Conservation (phyloP, 2,329 filamentous ascomycete genomes). For the Hymenoscyphus salicellus region DNA sequence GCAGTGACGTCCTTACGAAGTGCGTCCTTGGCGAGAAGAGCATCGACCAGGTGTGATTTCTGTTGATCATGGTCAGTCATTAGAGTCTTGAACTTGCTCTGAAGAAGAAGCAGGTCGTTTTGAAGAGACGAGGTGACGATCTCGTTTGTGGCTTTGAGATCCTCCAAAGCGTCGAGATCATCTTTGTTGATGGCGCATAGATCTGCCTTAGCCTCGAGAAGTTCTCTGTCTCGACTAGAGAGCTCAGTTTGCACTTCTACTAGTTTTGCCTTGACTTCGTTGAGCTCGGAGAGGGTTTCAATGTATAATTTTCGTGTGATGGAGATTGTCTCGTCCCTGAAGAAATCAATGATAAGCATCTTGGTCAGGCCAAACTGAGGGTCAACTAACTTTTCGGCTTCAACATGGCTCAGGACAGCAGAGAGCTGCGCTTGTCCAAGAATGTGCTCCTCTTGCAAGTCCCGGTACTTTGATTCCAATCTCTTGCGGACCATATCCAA, state of each 20-base stretch:
- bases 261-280: conserved; percentile 46
- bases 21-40: conserved; percentile 59
- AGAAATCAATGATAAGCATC: conserved; percentile 46
- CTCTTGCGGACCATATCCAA: conserved; percentile 49
- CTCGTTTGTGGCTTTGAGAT: conserved; percentile 58
- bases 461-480: conserved; percentile 54
- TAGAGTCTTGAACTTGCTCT: conserved; percentile 49
- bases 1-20: conserved; percentile 50
- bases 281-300: conserved; percentile 47
- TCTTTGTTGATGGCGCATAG: conserved; percentile 54
- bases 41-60: conserved; percentile 58
- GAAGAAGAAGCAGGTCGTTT: conserved; percentile 54
- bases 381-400: conserved; percentile 55
- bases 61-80: conserved; percentile 54
- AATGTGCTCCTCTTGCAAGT: conserved; percentile 56
- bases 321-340: conserved; percentile 53
- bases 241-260: conserved; percentile 43
- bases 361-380: conserved; percentile 34
- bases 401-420: conserved; percentile 50
- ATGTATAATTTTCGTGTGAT: conserved; percentile 50
- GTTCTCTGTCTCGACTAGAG: conserved; percentile 54
- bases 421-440: conserved; percentile 57
- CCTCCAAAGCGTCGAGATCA: conserved; percentile 53
- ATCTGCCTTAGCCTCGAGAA: conserved; percentile 52
- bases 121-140: conserved; percentile 57